These are phyloP conservation scores for Leptodontidium sp. DNA, from an alignment of 2,329 filamentous ascomycete species.

Conservation along the genomic window DNA sequence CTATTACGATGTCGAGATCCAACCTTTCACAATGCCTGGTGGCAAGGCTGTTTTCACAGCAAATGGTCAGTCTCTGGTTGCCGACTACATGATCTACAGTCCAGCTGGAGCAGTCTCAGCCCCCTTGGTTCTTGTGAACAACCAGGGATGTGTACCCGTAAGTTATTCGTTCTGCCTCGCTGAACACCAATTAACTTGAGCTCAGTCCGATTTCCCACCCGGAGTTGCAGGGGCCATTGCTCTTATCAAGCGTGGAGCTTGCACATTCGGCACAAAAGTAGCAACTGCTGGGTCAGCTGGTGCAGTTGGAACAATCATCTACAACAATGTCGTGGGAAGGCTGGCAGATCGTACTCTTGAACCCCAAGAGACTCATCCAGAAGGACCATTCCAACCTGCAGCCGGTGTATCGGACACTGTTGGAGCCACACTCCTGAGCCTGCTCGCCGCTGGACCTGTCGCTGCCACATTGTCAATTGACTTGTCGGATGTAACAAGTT, in stretches of 20 bases:
- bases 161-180: neutral
- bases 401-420: constrained; percentile 3
- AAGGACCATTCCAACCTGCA: constrained; percentile 6
- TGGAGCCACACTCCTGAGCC: neutral
- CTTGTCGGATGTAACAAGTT: neutral
- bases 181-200: too few relatives aligned
- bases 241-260: constrained; percentile 72
- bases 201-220: constrained; percentile 65
- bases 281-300: constrained; percentile 70
- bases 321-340: constrained; percentile 64
- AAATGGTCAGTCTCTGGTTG: constrained; percentile 10
- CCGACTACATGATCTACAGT: constrained; percentile 29
- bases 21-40: constrained; percentile 24
- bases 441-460: constrained; percentile 7
- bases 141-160: constrained; percentile 30
- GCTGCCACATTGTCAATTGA: constrained; percentile 12
- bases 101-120: constrained; percentile 23
- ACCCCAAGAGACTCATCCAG: constrained; percentile 1
- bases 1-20: constrained; percentile 34
- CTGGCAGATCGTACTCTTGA: constrained; percentile 2
- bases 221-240: constrained; percentile 68
- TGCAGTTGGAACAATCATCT: constrained; percentile 74
- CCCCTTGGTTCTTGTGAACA: constrained; percentile 27
- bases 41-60: constrained; percentile 22
- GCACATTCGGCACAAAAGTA: constrained; percentile 75